Percentiles rank a stretch among this genome's conserved stretches.
These are phyloP conservation scores for Colletotrichum noveboracense DNA, from an alignment of 2,329 filamentous ascomycete species.

Conservation along the genomic window DNA sequence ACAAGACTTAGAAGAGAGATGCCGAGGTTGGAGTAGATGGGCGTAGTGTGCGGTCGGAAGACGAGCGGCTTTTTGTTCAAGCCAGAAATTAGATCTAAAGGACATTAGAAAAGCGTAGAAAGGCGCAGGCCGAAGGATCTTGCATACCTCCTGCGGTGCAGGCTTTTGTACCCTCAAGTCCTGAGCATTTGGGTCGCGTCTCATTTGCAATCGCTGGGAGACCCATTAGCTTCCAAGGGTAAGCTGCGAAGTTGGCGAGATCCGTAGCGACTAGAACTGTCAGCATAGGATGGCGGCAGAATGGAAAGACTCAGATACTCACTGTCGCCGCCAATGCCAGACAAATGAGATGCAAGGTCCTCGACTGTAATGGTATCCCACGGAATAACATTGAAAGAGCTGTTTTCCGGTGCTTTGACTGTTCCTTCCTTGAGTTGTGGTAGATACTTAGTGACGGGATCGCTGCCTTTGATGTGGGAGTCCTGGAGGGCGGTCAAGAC, in stretches of 20 bases:
- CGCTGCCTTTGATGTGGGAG: constrained; percentile 28
- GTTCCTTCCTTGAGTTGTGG: background rate
- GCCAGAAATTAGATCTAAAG: constrained; percentile 23
- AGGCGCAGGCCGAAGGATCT: background rate
- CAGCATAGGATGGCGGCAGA: background rate
- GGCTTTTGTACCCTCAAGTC: background rate
- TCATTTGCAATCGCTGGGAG: constrained; percentile 6
- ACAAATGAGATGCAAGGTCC: constrained; percentile 22
- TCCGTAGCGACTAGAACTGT: constrained; percentile 9
- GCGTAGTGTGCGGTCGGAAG: constrained; percentile 19
- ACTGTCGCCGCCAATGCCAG: constrained; percentile 22
- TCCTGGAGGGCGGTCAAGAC: constrained; percentile 36
- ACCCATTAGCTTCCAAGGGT: constrained; percentile 3
- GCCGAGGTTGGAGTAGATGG: constrained; percentile 28
- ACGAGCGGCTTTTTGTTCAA: constrained; percentile 20
- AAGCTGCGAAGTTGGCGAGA: background rate
- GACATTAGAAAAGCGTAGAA: background rate
- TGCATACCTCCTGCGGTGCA: constrained; percentile 10
- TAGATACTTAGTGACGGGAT: constrained; percentile 32
- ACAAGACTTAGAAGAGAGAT: constrained; percentile 26
- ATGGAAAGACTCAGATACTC: background rate
- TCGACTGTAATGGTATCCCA: constrained; percentile 24
- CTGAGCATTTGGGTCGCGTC: constrained; percentile 21
- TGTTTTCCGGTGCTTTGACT: background rate
- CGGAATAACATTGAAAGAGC: background rate